Base-by-base conservation (phyloP, 176 grass and related monocot genomes). In the Phoenix dactylifera region DNA sequence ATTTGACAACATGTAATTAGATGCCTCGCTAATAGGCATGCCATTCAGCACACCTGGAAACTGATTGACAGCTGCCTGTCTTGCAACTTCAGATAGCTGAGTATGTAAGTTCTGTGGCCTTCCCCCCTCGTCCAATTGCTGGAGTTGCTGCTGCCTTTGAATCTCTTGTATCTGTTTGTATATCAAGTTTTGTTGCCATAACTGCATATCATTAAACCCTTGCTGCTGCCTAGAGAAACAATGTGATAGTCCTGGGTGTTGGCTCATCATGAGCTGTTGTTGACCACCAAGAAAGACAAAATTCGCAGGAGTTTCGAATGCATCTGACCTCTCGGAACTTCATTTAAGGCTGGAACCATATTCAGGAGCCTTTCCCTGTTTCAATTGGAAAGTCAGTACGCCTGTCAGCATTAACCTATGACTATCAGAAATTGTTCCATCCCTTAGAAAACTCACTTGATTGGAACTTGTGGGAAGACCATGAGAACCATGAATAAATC, bases 111-210 rank as follows among this genome's bases (percentile, higher is more conserved):
- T 67, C 18, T 74, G 82, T 70, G 76, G 78, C 65, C 87, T 74
- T 55, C 57, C 65, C 57, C 76, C 87, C 58, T 79, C 75, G 82
- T 90, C 87, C 67, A 66, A 49, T 39, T 97, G 87, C 14, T 80
- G 87, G 57, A 74, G 63, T 59, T 98, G 88, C 53, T 92, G 93
- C 72, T 92, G 88, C 65, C 84, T 93, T 66, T 81, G 81, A 64
- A 85, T 56, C 83, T 98, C 88, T 60, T 93, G 94, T 58, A 81
- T 54, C 63, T 93, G 94, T 54, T 81, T 98, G 71, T 69, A 89
- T 81, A 98, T 74, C 73, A 92, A 71, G 52, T 93, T 84, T 35
- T 98, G 88, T 70, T 89, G 94, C 94, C 88, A 93, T 63, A 85
- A 67, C 64, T 92, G 93, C 59, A 73, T 55, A 52, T 63, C 60